Evolutionary conservation across 2,329 filamentous ascomycete genomes (phyloP).

Genomic region (Beauveria asiatica): DNA sequence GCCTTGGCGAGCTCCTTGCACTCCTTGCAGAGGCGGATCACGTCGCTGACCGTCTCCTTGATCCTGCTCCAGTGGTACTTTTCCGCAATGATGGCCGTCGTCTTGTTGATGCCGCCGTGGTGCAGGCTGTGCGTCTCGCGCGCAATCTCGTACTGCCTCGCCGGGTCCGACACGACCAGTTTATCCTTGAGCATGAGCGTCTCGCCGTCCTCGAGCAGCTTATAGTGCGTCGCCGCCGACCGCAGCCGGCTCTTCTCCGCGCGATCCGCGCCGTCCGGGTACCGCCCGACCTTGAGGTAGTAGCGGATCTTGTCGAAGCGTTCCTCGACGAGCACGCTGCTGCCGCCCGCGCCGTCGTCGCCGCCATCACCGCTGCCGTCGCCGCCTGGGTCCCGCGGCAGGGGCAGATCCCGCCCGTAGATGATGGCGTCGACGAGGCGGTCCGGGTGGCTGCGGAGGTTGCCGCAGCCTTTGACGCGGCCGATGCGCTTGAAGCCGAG

Average conservation of each 20-base stretch:
- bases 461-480: constrained; percentile 64
- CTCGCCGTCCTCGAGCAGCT: constrained; percentile 63
- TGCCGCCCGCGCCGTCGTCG: constrained; percentile 44
- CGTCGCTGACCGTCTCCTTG: constrained; percentile 92
- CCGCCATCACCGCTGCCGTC: constrained; percentile 37
- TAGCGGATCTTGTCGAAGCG: constrained; percentile 98
- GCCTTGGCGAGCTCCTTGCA: constrained; percentile 74
- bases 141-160: constrained; percentile 84
- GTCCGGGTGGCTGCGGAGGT: constrained; percentile 59
- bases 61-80: constrained; percentile 96
- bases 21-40: constrained; percentile 83
- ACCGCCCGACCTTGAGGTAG: constrained; percentile 90
- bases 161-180: constrained; percentile 87
- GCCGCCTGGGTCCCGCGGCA: constrained; percentile 19
- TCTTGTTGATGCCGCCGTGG: constrained; percentile 97
- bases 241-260: constrained; percentile 92
- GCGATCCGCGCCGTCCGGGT: constrained; percentile 85
- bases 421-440: constrained; percentile 69
- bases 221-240: constrained; percentile 92
- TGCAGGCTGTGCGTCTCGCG: constrained; percentile 62
- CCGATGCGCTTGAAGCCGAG: constrained; percentile 90
- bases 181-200: constrained; percentile 96
- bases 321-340: constrained; percentile 74
- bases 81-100: constrained; percentile 86
- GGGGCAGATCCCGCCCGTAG: constrained; percentile 57